These are phyloP conservation scores for Neonectria magnoliae DNA, from an alignment of 2,329 filamentous ascomycete species.

Conservation along the genomic window DNA sequence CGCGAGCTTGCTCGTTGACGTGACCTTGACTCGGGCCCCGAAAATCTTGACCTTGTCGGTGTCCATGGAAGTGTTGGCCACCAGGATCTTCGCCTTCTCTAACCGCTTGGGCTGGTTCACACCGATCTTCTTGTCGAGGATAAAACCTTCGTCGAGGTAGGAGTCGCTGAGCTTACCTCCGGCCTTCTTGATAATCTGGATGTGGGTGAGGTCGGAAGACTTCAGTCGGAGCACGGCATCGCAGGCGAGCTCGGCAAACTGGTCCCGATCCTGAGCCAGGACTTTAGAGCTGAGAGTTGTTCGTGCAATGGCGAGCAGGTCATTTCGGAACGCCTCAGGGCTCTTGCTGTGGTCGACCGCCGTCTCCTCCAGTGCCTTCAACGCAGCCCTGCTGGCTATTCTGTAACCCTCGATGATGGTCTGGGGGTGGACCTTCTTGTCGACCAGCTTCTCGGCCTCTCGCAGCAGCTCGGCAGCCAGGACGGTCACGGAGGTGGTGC, in stretches of 20 bases:
- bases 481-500: slow-evolving; percentile 97
- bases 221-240: slow-evolving; percentile 92
- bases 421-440: slow-evolving; percentile 98
- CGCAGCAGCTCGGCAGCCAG: slow-evolving; percentile 93
- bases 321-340: slow-evolving; percentile 84
- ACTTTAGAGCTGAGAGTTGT: slow-evolving; percentile 99
- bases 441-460: slow-evolving; percentile 95
- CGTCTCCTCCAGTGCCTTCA: slow-evolving; percentile 82
- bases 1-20: slow-evolving; percentile 95
- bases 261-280: slow-evolving; percentile 88
- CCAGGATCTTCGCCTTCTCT: slow-evolving; percentile 97
- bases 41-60: slow-evolving; percentile 99
- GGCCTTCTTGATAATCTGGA: slow-evolving; percentile 99
- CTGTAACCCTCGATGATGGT: slow-evolving; percentile 99
- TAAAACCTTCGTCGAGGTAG: slow-evolving; percentile 97
- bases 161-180: slow-evolving; percentile 98
- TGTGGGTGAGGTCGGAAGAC: slow-evolving; percentile 94
- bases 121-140: slow-evolving; percentile 98
- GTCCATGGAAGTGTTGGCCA: slow-evolving; percentile 99
- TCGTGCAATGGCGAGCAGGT: slow-evolving; percentile 88
- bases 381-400: slow-evolving; percentile 91
- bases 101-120: slow-evolving; percentile 98
- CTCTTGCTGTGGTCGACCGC: slow-evolving; percentile 92
- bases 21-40: slow-evolving; percentile 94
- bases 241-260: slow-evolving; percentile 89